Base-by-base conservation (phyloP, 1,284 basidiomycete species). In the Ustilago loliicola region DNA sequence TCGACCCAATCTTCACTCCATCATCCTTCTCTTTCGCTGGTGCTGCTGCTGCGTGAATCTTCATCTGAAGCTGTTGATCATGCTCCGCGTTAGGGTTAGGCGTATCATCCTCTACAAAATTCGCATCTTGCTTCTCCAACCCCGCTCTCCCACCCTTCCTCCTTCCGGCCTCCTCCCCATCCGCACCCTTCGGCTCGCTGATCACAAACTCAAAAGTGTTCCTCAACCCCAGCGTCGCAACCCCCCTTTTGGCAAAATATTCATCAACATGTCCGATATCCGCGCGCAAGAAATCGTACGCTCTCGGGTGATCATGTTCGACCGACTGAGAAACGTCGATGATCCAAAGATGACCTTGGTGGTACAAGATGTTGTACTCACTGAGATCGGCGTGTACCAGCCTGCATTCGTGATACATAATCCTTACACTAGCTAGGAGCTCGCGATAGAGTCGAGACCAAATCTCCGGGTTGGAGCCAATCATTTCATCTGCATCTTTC, bases 251-350 rank as follows among this genome's bases (percentile, higher is more conserved):
- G 1, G 90, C 89, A 86, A 98, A 99, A 87, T 94, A 99, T 47
- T 95, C 94, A 76, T 98, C 95, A 45, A 96, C 89, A 86, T 99
- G 98, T 79, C 91, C 92, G 57, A 99, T 90, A 87, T 99, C 97
- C 47, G 90, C 92, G 32, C 96, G 92, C 53, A 99, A 89, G 87
- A 99, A 99, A 87, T 99, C 96, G 59, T 81, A 85, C 9, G 85
- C 94, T 42, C 92, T 90, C 0, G 96, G 96, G 84, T 99, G 97
- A 87, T 99, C 96, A 83, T 98, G 96, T 85, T 99, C 97, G 48
- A 99, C 96, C 62, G 94, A 95, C 87, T 99, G 97, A 2, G 95
- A 97, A 70, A 99, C 97, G 86, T 99, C 97, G 87, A 99, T 99
- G 83, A 99, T 93, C 88, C 91, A 96, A 17, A 98, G 89, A 84